Evolutionary conservation across 306 rosid genomes (phyloP).

Genomic region (Cyclanthera cordifolia): DNA sequence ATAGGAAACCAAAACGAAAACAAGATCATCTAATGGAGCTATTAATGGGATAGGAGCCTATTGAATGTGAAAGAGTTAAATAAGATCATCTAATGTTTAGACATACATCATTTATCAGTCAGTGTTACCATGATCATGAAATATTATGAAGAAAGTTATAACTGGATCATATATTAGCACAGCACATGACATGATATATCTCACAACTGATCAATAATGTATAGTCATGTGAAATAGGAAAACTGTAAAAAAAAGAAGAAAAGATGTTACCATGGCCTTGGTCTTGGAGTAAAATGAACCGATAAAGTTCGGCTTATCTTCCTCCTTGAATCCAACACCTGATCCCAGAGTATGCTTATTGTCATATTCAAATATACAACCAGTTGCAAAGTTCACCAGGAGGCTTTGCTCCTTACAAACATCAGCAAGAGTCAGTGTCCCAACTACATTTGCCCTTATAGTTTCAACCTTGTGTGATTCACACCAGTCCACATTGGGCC

Average conservation of each 20-base stretch:
- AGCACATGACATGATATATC: not conserved
- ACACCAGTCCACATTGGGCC: conserved; percentile 78
- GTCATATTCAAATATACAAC: conserved; percentile 66
- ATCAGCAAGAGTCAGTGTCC: conserved; percentile 51
- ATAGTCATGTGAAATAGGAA: not conserved
- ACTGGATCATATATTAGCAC: not conserved
- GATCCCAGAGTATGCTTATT: conserved; percentile 30
- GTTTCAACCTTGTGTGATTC: conserved; percentile 53
- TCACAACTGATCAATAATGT: not conserved
- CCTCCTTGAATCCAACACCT: conserved; percentile 57
- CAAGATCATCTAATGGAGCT: too few relatives aligned
- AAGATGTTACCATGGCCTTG: conserved; percentile 51
- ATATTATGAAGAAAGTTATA: not conserved
- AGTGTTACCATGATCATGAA: not conserved
- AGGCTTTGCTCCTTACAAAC: conserved; percentile 44
- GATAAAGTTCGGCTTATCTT: conserved; percentile 51
- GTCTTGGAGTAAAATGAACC: conserved; percentile 67
- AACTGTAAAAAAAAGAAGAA: too few relatives aligned
- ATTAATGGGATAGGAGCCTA: too few relatives aligned
- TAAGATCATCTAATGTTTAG: not conserved
- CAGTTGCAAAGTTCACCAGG: conserved; percentile 54
- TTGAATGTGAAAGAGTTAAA: too few relatives aligned
- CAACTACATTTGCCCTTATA: conserved; percentile 51
- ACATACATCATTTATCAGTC: not conserved
- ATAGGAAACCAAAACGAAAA: too few relatives aligned